Percentiles rank a stretch among this genome's conserved stretches.
These are phyloP conservation scores for Xylaria polymorpha DNA, from an alignment of 2,329 filamentous ascomycete genomes.

Conservation along the genomic window DNA sequence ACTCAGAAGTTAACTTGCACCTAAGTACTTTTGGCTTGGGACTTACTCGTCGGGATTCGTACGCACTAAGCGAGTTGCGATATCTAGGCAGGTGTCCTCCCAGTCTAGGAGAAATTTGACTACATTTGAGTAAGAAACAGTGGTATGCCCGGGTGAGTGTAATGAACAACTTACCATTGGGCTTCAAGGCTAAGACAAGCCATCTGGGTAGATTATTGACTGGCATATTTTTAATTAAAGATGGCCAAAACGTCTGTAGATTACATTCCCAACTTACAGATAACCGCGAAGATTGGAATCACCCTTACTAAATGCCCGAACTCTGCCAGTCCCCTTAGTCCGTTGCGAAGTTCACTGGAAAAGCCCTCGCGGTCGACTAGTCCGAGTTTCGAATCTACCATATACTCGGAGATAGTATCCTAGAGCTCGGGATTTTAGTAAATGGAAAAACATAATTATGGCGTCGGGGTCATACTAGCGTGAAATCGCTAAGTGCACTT, in stretches of 20 bases:
- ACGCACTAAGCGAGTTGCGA: conserved; percentile 4
- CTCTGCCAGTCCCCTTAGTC: conserved; percentile 4
- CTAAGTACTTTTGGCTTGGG: not conserved
- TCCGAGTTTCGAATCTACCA: conserved; percentile 9
- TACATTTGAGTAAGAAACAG: not conserved
- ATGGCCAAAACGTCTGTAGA: not conserved
- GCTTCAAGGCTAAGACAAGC: conserved; percentile 3
- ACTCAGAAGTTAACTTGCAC: not conserved
- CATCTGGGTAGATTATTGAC: conserved; percentile 13
- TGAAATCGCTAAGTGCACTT: conserved; percentile 11
- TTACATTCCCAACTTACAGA: not conserved
- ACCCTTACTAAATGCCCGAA: conserved; percentile 12
- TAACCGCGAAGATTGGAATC: not conserved
- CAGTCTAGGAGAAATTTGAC: conserved; percentile 18
- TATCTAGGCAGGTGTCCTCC: conserved; percentile 14
- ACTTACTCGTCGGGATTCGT: conserved; percentile 4
- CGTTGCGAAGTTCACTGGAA: conserved; percentile 2
- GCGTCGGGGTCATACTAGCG: conserved; percentile 1
- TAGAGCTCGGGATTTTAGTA: not conserved
- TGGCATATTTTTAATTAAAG: not conserved
- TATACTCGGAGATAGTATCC: conserved; percentile 17
- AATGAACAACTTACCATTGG: conserved; percentile 6
- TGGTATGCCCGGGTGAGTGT: not conserved
- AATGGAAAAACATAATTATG: not conserved
- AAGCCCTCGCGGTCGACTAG: conserved; percentile 1